phyloP scores from a whole-genome alignment of 495 filamentous ascomycete species.

The Viridothelium virens region DNA sequence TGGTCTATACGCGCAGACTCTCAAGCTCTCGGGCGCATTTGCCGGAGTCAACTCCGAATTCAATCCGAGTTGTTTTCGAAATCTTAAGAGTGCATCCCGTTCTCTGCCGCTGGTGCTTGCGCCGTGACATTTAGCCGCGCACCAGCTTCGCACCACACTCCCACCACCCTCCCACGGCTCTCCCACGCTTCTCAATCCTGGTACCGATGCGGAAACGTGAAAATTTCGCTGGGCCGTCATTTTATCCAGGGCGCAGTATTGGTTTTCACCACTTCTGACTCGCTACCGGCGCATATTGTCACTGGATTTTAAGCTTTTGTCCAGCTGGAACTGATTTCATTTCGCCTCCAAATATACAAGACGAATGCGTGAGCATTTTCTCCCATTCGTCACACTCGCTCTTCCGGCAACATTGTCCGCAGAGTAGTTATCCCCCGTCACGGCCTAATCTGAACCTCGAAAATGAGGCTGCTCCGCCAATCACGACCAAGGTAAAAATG shows the following conservation, averaged over 20 bases:
- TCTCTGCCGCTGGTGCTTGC: background rate
- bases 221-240: no score
- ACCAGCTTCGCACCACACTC: background rate
- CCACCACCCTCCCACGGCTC: background rate
- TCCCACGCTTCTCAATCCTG: background rate
- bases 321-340: background rate
- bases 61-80: constrained; percentile 9
- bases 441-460: background rate
- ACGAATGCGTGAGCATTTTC: background rate
- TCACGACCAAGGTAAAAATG: background rate
- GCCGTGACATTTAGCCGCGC: background rate
- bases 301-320: background rate
- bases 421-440: background rate
- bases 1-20: no score
- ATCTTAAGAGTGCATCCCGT: background rate
- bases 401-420: background rate
- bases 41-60: constrained; percentile 10
- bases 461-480: background rate
- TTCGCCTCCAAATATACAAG: background rate
- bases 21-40: background rate
- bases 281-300: background rate
- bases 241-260: no score
- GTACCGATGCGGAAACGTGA: background rate
- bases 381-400: background rate
- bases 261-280: background rate